A percentile compares a stretch with the other conserved stretches of the same genome.
Conservation (phyloP, 306 rosid species). For the Lotus japonicus region DNA sequence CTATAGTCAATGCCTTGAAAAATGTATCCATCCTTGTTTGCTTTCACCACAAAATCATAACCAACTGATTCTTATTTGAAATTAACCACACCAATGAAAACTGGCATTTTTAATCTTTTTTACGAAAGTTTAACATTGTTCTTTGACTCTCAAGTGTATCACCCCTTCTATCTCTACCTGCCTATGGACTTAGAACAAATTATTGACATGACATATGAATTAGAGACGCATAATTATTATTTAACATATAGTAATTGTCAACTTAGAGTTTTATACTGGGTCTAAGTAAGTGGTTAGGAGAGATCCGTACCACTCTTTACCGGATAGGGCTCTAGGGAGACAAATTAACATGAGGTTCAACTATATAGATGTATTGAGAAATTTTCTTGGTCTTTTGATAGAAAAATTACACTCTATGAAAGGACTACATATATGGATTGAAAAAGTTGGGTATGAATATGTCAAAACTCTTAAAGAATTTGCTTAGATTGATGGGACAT, state of each 20-base stretch:
- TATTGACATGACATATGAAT: not conserved
- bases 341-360: no score
- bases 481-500: no score
- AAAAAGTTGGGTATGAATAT: no score
- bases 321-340: no score
- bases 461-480: no score
- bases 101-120: not conserved
- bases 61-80: constrained; percentile 38
- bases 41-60: constrained; percentile 40
- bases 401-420: no score
- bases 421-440: no score
- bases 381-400: no score
- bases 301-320: no score
- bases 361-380: no score
- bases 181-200: not conserved
- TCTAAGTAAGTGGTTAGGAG: no score
- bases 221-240: not conserved
- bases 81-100: constrained; percentile 14
- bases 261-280: not conserved
- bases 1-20: constrained; percentile 36
- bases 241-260: no score
- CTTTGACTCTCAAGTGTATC: constrained; percentile 21
- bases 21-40: constrained; percentile 10
- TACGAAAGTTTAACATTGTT: not conserved
- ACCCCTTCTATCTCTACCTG: constrained; percentile 8